A percentile compares a stretch with the other conserved stretches of the same genome.
phyloP scores from a whole-genome alignment of 805 yeast genomes.

The Kodamaea lidongshanica region DNA sequence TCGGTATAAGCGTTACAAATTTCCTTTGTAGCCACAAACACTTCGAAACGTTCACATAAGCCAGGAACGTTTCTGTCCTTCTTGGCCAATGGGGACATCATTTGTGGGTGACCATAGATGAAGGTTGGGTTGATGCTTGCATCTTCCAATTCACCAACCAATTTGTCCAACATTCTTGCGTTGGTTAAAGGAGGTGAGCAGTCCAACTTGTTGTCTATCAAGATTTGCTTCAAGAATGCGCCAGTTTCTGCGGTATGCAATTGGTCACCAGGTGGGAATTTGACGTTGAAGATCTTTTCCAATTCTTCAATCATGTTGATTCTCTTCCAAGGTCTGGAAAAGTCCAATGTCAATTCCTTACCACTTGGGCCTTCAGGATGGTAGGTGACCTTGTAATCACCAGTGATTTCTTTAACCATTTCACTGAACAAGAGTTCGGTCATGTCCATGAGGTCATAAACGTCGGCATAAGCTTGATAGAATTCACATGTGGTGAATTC shows the following conservation, averaged over 20 bases:
- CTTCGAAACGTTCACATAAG: constrained; percentile 96
- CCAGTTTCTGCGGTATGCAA: constrained; percentile 93
- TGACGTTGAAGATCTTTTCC: constrained; percentile 78
- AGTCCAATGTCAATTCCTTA: constrained; percentile 71
- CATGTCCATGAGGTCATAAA: constrained; percentile 89
- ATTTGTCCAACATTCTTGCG: constrained; percentile 97
- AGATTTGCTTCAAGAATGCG: constrained; percentile 73
- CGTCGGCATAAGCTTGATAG: constrained; percentile 96
- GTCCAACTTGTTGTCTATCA: constrained; percentile 75
- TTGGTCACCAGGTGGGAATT: constrained; percentile 93
- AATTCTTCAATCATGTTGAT: constrained; percentile 94
- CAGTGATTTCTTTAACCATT: constrained; percentile 95
- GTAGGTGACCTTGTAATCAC: constrained; percentile 76
- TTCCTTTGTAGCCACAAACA: constrained; percentile 97
- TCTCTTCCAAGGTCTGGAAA: constrained; percentile 97
- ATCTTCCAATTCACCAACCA: constrained; percentile 95
- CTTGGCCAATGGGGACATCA: constrained; percentile 99
- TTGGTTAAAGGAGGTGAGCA: constrained; percentile 91
- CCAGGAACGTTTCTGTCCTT: constrained; percentile 90
- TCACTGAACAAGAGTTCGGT: constrained; percentile 91
- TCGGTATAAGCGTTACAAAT: constrained; percentile 98
- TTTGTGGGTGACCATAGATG: constrained; percentile 97
- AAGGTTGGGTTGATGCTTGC: constrained; percentile 94
- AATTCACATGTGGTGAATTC: constrained; percentile 99
- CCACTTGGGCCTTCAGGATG: constrained; percentile 94